Evolutionary conservation across 805 yeast genomes (phyloP), one percentile per base, ranked within the genome.

Genomic region (Starmerella etchellsii): DNA sequence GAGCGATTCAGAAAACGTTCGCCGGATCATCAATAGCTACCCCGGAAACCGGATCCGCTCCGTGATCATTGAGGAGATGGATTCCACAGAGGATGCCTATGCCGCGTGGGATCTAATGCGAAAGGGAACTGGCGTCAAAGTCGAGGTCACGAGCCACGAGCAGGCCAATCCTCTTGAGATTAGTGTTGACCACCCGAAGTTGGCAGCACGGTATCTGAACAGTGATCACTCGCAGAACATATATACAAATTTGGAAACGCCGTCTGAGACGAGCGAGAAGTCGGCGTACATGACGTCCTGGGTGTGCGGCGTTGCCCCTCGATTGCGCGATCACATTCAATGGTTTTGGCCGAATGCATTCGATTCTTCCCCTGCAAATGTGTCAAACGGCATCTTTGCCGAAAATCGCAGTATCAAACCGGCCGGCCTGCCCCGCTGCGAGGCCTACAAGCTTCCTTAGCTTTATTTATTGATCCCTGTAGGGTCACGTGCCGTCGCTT

Each of bases 251-350:
- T 35, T 47, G 4, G 46, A 36, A 31, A 40, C 41, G 18, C 44
- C 44, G 1, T 14, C 31, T 1, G 43, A 37, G 15, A 44, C 46
- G 2, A 41, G 44, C 21, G 42, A 36, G 20, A 43, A 37, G 26
- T 40, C 1, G 62, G 73, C 53, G 61, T 67, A 4, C 55, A 58
- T 3, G 59, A 36, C 43, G 2, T 24, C 41, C 4, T 59, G 6
- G 77, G 78, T 44, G 43, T 57, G 35, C 50, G 57, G 9, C 78
- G 78, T 47, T 20, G 43, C 32, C 1, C 44, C 46, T 10, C 5
- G 26, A n/a, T 29, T 47, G 10, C 32, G 37, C 16, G 20, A 18
- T 2, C 37, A 18, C 9, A 19, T 47, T 3, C 39, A 42, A 13
- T 51, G 52, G 78, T 36, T 43, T 51, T 7, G 63, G 59, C 4